A percentile compares a stretch with the other conserved stretches of the same genome.
Evolutionary conservation across 179 eudicot genomes (phyloP).

Genomic region (Vitellaria paradoxa): DNA sequence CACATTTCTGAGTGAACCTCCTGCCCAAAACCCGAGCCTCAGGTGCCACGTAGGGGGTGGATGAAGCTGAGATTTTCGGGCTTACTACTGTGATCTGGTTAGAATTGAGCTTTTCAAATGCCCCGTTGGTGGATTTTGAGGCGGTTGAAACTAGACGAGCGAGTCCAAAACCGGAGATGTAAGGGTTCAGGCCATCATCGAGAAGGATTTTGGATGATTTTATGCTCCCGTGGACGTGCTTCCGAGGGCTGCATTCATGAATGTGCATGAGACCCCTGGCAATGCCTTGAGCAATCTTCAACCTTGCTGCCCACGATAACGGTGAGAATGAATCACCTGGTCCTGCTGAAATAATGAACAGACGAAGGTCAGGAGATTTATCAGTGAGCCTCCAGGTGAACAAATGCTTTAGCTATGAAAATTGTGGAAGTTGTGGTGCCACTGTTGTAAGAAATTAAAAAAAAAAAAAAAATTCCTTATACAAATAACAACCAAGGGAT

Average conservation of each 20-base stretch:
- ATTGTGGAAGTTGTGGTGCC: no score
- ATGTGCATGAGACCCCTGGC: constrained; percentile 75
- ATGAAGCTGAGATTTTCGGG: constrained; percentile 31
- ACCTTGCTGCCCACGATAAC: constrained; percentile 69
- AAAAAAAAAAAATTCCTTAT: no score
- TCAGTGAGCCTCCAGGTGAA: no score
- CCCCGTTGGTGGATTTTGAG: constrained; percentile 33
- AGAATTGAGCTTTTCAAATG: constrained; percentile 19
- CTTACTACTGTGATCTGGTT: constrained; percentile 24
- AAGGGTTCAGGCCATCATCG: constrained; percentile 64
- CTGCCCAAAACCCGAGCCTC: constrained; percentile 43
- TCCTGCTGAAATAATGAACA: constrained; percentile 37
- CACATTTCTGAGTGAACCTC: constrained; percentile 64
- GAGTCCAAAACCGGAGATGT: constrained; percentile 79
- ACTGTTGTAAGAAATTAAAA: no score
- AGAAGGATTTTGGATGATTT: constrained; percentile 85
- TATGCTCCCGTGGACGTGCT: constrained; percentile 67
- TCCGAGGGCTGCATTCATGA: constrained; percentile 77
- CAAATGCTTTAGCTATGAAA: no score
- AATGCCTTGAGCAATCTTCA: constrained; percentile 63
- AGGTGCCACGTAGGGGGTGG: constrained; percentile 57
- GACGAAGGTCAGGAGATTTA: no score
- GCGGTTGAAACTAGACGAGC: constrained; percentile 47
- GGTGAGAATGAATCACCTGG: constrained; percentile 47
- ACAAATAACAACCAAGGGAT: no score